These are phyloP conservation scores for Hsuehochloa calcarea DNA, from an alignment of 176 grass and related monocot genomes.

Conservation along the genomic window DNA sequence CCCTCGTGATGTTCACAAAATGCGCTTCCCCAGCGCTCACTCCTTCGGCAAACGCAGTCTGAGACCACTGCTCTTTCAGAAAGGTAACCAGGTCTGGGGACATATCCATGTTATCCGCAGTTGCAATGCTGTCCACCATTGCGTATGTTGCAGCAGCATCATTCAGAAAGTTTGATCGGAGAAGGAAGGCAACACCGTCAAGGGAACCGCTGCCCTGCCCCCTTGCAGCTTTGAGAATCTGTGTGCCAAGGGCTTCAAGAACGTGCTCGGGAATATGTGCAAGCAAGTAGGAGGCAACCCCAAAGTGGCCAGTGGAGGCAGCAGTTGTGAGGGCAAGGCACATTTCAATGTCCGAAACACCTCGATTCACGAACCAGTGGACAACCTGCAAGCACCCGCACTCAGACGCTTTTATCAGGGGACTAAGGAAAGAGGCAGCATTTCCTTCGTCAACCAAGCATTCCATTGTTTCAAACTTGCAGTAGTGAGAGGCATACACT, in stretches of 20 bases:
- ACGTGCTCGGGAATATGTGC: conserved; percentile 58
- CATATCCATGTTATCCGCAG: conserved; percentile 24
- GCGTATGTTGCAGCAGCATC: conserved; percentile 63
- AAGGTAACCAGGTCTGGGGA: conserved; percentile 53
- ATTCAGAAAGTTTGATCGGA: conserved; percentile 62
- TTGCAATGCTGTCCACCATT: conserved; percentile 56
- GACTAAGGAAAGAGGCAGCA: conserved; percentile 59
- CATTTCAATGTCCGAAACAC: conserved; percentile 69
- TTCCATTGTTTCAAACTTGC: conserved; percentile 81
- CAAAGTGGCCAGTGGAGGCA: conserved; percentile 54
- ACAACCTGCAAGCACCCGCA: conserved; percentile 70
- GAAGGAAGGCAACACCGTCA: conserved; percentile 75
- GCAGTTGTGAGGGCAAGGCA: conserved; percentile 78
- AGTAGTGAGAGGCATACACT: conserved; percentile 68
- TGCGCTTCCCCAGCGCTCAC: conserved; percentile 46
- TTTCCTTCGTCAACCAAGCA: conserved; percentile 76
- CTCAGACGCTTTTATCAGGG: conserved; percentile 73
- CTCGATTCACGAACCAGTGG: conserved; percentile 66
- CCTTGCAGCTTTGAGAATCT: conserved; percentile 70
- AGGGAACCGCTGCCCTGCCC: conserved; percentile 61
- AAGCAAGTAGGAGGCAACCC: conserved; percentile 57
- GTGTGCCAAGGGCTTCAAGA: conserved; percentile 51
- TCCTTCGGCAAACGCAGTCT: conserved; percentile 48
- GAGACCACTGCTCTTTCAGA: conserved; percentile 74
- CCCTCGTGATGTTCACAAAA: conserved; percentile 64